Evolutionary conservation across 352 stramenopile species (phyloP).

Genomic region (Phytophthora hybrid): DNA sequence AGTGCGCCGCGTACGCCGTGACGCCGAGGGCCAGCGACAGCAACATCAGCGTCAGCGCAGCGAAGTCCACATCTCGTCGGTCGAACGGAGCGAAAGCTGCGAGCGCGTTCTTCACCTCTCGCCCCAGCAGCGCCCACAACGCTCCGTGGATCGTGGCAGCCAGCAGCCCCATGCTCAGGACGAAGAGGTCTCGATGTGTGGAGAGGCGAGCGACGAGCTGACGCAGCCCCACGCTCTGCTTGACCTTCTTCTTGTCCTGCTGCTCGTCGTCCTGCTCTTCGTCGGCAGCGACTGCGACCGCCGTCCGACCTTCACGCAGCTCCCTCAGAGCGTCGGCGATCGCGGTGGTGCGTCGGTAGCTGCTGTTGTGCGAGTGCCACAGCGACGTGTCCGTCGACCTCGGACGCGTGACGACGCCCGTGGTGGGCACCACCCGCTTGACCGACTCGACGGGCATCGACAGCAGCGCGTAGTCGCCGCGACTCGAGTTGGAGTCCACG

Average conservation of each 20-base stretch:
- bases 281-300: not conserved
- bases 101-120: slow-evolving; percentile 8
- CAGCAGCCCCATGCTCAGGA: slow-evolving; percentile 31
- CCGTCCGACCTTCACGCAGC: slow-evolving; percentile 28
- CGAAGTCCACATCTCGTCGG: slow-evolving; percentile 17
- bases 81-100: slow-evolving; percentile 29
- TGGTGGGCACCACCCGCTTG: slow-evolving; percentile 25
- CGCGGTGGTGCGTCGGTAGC: slow-evolving; percentile 17
- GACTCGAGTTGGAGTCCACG: slow-evolving; percentile 27
- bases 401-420: slow-evolving; percentile 15
- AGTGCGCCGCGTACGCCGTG: slow-evolving; percentile 33
- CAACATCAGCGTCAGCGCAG: slow-evolving; percentile 31
- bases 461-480: slow-evolving; percentile 36
- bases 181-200: slow-evolving; percentile 27
- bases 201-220: slow-evolving; percentile 26
- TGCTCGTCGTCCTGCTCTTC: slow-evolving; percentile 17
- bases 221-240: slow-evolving; percentile 9
- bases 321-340: slow-evolving; percentile 36
- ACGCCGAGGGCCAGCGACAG: slow-evolving; percentile 25
- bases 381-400: slow-evolving; percentile 6
- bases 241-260: slow-evolving; percentile 2
- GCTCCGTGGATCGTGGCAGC: slow-evolving; percentile 30
- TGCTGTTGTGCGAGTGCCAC: slow-evolving; percentile 17
- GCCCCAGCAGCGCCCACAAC: slow-evolving; percentile 22
- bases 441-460: slow-evolving; percentile 34